A percentile compares a stretch with the other conserved stretches of the same genome.
Evolutionary conservation across 1,284 basidiomycete genomes (phyloP).

Genomic region (Pyrrhoderma lamaoense): DNA sequence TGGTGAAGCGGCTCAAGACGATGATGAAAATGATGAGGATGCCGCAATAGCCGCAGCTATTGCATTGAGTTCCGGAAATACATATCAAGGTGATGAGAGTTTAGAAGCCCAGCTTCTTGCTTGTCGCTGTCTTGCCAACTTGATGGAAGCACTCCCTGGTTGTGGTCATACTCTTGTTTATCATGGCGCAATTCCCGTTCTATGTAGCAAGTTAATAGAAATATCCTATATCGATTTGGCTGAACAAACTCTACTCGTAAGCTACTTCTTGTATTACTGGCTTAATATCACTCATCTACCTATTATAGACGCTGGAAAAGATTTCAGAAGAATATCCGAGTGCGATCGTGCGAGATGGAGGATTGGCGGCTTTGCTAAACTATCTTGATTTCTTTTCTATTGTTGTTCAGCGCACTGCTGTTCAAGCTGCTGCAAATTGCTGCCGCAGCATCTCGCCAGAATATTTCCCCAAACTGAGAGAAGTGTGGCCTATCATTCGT

Average conservation of each 20-base stretch:
- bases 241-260: conserved; percentile 90
- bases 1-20: conserved; percentile 34
- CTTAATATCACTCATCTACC: conserved; percentile 21
- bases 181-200: conserved; percentile 88
- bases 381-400: conserved; percentile 97
- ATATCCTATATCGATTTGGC: conserved; percentile 96
- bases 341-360: conserved; percentile 90
- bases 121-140: conserved; percentile 89
- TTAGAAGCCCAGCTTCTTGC: conserved; percentile 89
- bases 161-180: conserved; percentile 92
- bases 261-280: conserved; percentile 31
- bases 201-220: conserved; percentile 92
- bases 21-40: conserved; percentile 67
- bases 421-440: conserved; percentile 95
- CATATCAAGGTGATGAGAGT: conserved; percentile 68
- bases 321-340: conserved; percentile 94
- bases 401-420: conserved; percentile 89
- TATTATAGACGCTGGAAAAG: conserved; percentile 86
- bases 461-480: conserved; percentile 79
- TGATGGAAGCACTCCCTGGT: conserved; percentile 94
- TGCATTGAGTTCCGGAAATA: conserved; percentile 61
- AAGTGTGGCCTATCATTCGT: conserved; percentile 87
- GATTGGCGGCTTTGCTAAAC: conserved; percentile 83
- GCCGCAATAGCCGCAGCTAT: conserved; percentile 79
- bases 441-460: conserved; percentile 86